Evolutionary conservation across 257 asterid species (phyloP), one percentile per base, ranked within the genome.

Genomic region (Solanum gracilifrons): DNA sequence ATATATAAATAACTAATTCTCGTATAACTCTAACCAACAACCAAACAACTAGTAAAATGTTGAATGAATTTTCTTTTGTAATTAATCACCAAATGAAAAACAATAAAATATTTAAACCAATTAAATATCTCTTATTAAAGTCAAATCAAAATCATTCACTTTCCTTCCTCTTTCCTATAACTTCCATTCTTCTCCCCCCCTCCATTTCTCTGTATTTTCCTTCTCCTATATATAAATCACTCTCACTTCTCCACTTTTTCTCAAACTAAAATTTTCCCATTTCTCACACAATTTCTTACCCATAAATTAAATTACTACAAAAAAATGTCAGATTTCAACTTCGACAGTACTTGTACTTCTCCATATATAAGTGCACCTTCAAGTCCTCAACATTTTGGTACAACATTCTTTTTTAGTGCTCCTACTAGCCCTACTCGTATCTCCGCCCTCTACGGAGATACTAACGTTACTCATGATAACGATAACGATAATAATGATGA

Each of bases 291-390:
- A 60, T 60, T 60, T 60, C 27, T 60, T 60, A 0, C 25, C 11
- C 68, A 60, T 60, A 60, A 60, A 60, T 23, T 60, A 60, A 60
- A 60, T 60, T 23, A 60, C 25, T 23, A 9, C 68, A 58, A 23
- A 58, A 23, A 58, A 58, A 58, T 58, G 68, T 21, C 68, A 60
- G 69, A 23, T 60, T 92, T 91, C 94, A 90, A 91, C 90, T 92
- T 93, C 86, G 39, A 80, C 11, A 94, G 95, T 86, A 87, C 94
- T 41, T 92, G 92, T 89, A 93, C 93, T 32, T 71, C 96, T 23
- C 98, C 98, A 0, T 93, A 84, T 89, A 89, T 92, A 7, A 94
- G 90, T 82, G 95, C 95, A 75, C 91, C 98, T 85, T 92, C 98
- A 11, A 92, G 93, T 86, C 98, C 98, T 21, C 92, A 87, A 29